Percentiles rank a stretch among this genome's conserved stretches.
These are phyloP conservation scores for Austroboletus niveus DNA, from an alignment of 1,284 basidiomycete genomes.

Conservation along the genomic window DNA sequence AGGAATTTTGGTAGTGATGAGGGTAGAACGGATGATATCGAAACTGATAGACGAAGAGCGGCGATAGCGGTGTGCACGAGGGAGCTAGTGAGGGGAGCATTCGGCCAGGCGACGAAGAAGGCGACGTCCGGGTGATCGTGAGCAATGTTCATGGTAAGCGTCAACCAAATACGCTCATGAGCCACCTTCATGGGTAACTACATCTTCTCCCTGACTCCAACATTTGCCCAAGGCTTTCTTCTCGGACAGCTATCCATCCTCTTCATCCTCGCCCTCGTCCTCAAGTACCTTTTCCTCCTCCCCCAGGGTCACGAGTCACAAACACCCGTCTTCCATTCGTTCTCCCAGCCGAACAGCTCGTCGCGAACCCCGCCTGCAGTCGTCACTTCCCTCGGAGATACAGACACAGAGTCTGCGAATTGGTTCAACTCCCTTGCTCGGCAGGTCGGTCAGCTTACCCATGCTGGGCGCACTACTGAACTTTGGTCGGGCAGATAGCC, in stretches of 20 bases:
- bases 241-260: constrained; percentile 79
- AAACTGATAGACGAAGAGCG: constrained; percentile 34
- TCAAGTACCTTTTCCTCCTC: constrained; percentile 82
- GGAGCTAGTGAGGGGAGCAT: constrained; percentile 70
- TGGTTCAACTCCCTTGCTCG: constrained; percentile 74
- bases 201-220: constrained; percentile 72
- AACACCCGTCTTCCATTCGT: constrained; percentile 56
- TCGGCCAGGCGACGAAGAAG: constrained; percentile 73
- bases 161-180: background rate
- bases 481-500: constrained; percentile 46
- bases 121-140: constrained; percentile 7
- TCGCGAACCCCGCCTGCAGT: constrained; percentile 33
- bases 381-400: constrained; percentile 14
- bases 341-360: constrained; percentile 44
- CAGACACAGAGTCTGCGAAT: constrained; percentile 57
- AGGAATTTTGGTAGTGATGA: constrained; percentile 29
- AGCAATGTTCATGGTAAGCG: background rate
- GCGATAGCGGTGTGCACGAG: constrained; percentile 67
- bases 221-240: constrained; percentile 81
- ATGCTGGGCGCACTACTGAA: constrained; percentile 1
- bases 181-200: constrained; percentile 52
- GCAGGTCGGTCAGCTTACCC: constrained; percentile 45
- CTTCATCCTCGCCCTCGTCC: constrained; percentile 62
- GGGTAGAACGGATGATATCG: constrained; percentile 29
- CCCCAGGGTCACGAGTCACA: constrained; percentile 55